These are phyloP conservation scores for Botrytis deweyae DNA, from an alignment of 2,329 filamentous ascomycete species.

Conservation along the genomic window DNA sequence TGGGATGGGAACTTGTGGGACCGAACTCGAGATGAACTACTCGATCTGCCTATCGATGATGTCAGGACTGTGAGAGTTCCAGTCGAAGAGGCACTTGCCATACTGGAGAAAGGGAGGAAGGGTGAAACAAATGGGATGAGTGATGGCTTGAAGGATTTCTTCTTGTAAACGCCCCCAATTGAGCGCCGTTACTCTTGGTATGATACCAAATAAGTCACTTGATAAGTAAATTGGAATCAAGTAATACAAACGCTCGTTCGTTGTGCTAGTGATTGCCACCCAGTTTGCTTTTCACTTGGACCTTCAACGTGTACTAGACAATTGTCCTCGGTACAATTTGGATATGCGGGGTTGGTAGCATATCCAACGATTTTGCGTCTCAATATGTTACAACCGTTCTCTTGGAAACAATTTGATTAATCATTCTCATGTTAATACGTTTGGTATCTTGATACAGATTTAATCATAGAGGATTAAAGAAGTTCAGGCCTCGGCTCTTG, in stretches of 20 bases:
- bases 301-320: not conserved
- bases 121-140: not conserved
- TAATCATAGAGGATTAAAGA: not conserved
- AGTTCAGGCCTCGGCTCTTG: not conserved
- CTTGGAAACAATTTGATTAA: not conserved
- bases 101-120: not conserved
- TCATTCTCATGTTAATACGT: not conserved
- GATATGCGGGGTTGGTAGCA: not conserved
- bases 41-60: not conserved
- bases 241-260: not conserved
- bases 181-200: not conserved
- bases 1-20: not conserved
- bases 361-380: not conserved
- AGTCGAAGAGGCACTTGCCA: not conserved
- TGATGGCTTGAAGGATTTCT: not conserved
- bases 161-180: not conserved
- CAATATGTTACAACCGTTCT: not conserved
- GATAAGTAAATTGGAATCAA: not conserved
- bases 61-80: not conserved
- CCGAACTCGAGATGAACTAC: not conserved
- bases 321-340: not conserved
- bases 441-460: not conserved
- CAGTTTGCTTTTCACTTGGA: not conserved
- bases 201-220: not conserved
- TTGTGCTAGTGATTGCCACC: not conserved